Evolutionary conservation across 495 filamentous ascomycete species (phyloP).

Genomic region (Clavariopsis aquatica): DNA sequence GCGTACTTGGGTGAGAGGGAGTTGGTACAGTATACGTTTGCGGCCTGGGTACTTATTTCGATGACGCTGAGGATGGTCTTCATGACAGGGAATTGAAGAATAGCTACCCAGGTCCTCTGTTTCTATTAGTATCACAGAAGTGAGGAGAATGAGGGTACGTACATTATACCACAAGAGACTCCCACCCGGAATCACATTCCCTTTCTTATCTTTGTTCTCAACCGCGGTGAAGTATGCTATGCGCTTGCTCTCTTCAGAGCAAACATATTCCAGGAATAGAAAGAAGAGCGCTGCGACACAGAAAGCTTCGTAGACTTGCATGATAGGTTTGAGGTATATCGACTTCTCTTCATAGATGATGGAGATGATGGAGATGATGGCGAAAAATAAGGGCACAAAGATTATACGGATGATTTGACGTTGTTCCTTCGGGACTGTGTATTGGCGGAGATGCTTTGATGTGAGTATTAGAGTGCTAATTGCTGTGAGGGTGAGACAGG

Average conservation of each 20-base stretch:
- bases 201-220: not conserved
- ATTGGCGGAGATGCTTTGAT: constrained; percentile 9
- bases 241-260: not conserved
- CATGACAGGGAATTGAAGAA: constrained; percentile 7
- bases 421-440: constrained; percentile 8
- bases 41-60: constrained; percentile 10
- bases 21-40: constrained; percentile 3
- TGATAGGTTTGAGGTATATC: constrained; percentile 11
- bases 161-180: not conserved
- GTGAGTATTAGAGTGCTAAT: not conserved
- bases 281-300: constrained; percentile 2
- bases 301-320: constrained; percentile 5
- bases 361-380: not conserved
- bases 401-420: constrained; percentile 6
- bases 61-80: not conserved
- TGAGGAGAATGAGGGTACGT: not conserved
- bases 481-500: not conserved
- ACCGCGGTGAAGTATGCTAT: not conserved
- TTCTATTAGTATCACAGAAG: not conserved
- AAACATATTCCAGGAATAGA: constrained; percentile 9
- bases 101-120: not conserved
- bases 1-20: constrained; percentile 3
- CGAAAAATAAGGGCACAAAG: not conserved
- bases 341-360: constrained; percentile 1
- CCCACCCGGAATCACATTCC: not conserved